Evolutionary conservation across 1,284 basidiomycete species (phyloP), one percentile per base, ranked within the genome.

Genomic region (Rhodotorula sp.): DNA sequence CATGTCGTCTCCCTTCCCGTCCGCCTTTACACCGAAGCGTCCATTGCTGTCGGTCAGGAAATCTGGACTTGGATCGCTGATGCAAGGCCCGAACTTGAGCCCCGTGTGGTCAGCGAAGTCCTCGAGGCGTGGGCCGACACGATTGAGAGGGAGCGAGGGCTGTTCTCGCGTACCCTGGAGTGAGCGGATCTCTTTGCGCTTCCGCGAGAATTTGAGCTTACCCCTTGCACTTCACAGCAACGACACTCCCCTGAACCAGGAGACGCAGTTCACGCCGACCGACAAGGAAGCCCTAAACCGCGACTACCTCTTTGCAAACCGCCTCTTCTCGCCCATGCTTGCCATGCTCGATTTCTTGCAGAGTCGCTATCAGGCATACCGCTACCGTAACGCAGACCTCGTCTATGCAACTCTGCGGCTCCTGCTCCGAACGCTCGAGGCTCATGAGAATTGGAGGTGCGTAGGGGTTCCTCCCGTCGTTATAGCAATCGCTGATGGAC

Each of bases 41-140:
- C 94, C 1, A 87, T 98, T 68, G 86, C 89, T 15, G 87, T 90
- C 2, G 94, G 92, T 1, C 89, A 94, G 60, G 93, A 97, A 79
- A 89, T 92, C 8, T 99, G 96, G 96, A 92, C 91, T 4, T 98
- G 94, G 95, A 84, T 98, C 0, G 91, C 98, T 59, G 88, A 91
- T 24, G 91, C 94, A 78, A 87, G 91, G 65, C 89, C 92, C 1
- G 86, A 87, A 65, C 83, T 87, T 31, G 87, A 89, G 78, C 84
- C 90, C 79, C 88, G 81, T 11, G 81, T 98, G 37, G 90, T 97
- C 84, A 84, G 87, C 18, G 94, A 97, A 78, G 87, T 99, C 65
- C 83, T 92, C 40, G 86, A 89, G 13, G 90, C 90, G 7, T 99
- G 96, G 96, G 85, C 88, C 52, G 85, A 86, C 69, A 92, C 90